Percentiles rank a stretch among this genome's conserved stretches.
Conservation (phyloP, 2,329 filamentous ascomycete genomes). For the Nannizziopsis barbatae region DNA sequence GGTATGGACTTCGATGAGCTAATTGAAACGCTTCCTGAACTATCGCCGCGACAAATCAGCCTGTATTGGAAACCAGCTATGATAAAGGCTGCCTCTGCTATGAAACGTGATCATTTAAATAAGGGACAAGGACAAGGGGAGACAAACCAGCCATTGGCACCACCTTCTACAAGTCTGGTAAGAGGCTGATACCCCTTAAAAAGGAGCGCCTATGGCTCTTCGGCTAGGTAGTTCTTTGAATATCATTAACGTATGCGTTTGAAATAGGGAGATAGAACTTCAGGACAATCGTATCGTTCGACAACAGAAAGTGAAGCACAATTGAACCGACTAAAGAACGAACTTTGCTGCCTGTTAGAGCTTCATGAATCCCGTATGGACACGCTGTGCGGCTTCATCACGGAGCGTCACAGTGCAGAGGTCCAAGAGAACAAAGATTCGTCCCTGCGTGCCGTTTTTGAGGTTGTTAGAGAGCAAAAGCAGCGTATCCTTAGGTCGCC, state of each 20-base stretch:
- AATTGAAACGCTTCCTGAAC: constrained; percentile 11
- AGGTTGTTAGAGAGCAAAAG: constrained; percentile 8
- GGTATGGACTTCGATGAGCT: constrained; percentile 14
- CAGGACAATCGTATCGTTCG: constrained; percentile 4
- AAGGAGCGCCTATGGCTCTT: neutral
- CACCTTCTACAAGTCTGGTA: too few species aligned
- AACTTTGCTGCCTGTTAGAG: constrained; percentile 11
- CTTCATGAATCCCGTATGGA: constrained; percentile 11
- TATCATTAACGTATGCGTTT: neutral
- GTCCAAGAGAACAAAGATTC: constrained; percentile 1
- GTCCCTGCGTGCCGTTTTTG: constrained; percentile 1
- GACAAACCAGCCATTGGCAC: neutral
- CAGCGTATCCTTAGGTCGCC: neutral
- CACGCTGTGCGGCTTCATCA: constrained; percentile 13
- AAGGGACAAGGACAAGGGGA: neutral
- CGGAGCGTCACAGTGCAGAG: constrained; percentile 1
- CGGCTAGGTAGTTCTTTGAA: neutral
- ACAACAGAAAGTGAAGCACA: constrained; percentile 11
- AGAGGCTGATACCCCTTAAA: neutral
- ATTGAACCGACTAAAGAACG: constrained; percentile 12
- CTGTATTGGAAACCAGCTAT: constrained; percentile 14
- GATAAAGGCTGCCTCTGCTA: neutral
- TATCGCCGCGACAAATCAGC: constrained; percentile 14
- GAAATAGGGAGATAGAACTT: constrained; percentile 1
- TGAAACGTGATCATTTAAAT: neutral